Conservation (phyloP, 2,329 filamentous ascomycete genomes). For the Fusarium albidum region DNA sequence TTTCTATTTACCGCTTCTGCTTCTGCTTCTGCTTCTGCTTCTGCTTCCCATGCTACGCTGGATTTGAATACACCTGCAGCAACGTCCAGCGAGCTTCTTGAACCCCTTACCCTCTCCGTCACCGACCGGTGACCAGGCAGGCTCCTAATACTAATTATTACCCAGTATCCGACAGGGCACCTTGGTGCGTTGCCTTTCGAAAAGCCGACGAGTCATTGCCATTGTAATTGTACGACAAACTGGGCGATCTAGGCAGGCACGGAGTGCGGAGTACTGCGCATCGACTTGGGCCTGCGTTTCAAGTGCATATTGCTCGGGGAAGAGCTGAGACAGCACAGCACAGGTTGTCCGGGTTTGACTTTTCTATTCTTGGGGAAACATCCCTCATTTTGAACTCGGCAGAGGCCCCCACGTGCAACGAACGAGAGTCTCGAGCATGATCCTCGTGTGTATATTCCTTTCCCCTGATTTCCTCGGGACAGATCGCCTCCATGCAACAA, state of each 20-base stretch:
- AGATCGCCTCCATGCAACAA: constrained; percentile 16
- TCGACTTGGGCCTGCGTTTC: not conserved
- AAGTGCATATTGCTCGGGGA: constrained; percentile 13
- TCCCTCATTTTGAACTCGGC: not conserved
- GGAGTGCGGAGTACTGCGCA: not conserved
- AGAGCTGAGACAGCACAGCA: not conserved
- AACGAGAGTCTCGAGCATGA: not conserved
- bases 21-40: constrained; percentile 13
- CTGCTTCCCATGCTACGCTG: constrained; percentile 27
- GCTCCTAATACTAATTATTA: too few relatives aligned
- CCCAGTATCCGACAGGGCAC: constrained; percentile 9
- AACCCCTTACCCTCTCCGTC: constrained; percentile 22
- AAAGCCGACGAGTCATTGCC: not conserved
- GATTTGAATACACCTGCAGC: constrained; percentile 35
- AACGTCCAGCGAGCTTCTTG: constrained; percentile 8
- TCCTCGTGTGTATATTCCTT: not conserved
- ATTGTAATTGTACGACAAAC: not conserved
- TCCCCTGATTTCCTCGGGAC: constrained; percentile 17
- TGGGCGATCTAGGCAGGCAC: not conserved
- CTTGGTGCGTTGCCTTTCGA: constrained; percentile 7
- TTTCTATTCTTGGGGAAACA: too few relatives aligned
- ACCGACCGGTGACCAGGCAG: constrained; percentile 22
- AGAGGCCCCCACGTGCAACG: not conserved
- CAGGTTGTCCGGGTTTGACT: not conserved
- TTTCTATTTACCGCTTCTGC: constrained; percentile 12